phyloP scores from a whole-genome alignment of 169 alveolate genomes.

The Besnoitia besnoiti region DNA sequence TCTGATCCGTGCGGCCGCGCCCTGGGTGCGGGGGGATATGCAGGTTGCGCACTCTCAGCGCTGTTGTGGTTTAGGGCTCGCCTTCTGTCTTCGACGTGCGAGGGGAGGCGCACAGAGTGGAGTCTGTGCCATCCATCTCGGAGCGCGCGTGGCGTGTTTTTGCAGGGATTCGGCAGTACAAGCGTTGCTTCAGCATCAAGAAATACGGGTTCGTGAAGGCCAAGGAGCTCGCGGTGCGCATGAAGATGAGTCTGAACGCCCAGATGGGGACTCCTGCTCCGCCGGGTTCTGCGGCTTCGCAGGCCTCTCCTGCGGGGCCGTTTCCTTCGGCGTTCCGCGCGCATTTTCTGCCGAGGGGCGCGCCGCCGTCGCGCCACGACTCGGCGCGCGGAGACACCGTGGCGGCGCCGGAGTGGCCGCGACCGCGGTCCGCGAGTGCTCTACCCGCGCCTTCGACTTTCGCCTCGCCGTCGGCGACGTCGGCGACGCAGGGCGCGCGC shows the following conservation, averaged over 20 bases:
- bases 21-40: neutral
- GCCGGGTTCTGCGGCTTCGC: neutral
- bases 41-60: neutral
- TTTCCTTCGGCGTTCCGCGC: neutral
- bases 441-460: no score
- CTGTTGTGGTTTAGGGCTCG: neutral
- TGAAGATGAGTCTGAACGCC: neutral
- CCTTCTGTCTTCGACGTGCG: no score
- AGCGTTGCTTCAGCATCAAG: constrained; percentile 59
- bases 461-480: no score
- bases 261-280: neutral
- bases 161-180: constrained; percentile 41
- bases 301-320: neutral
- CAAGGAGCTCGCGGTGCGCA: constrained; percentile 5
- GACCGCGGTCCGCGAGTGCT: no score
- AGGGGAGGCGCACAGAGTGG: no score
- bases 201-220: constrained; percentile 47
- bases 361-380: no score
- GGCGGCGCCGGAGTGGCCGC: no score
- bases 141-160: neutral
- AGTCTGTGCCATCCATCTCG: no score
- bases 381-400: neutral
- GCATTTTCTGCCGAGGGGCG: no score
- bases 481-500: no score
- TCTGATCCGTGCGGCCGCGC: no score